Evolutionary conservation across 2,329 filamentous ascomycete genomes (phyloP).

Genomic region (Oidium heveae): DNA sequence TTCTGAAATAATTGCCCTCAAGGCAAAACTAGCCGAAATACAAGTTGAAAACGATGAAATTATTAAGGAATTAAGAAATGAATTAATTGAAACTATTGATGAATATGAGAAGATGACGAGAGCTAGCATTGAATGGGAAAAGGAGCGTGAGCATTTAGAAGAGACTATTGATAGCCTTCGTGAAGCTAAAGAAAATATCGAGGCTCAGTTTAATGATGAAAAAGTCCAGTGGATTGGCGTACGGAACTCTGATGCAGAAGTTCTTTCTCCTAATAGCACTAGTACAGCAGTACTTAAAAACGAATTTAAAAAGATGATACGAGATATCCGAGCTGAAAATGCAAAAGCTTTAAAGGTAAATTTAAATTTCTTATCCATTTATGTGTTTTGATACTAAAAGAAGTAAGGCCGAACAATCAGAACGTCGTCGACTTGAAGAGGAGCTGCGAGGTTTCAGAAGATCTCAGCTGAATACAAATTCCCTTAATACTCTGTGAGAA

Average conservation of each 20-base stretch:
- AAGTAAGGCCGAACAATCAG: constrained; percentile 41
- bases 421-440: constrained; percentile 39
- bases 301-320: constrained; percentile 65
- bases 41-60: constrained; percentile 7
- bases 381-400: constrained; percentile 5
- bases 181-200: constrained; percentile 35
- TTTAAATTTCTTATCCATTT: too few species aligned
- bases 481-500: background rate
- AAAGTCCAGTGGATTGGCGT: constrained; percentile 39
- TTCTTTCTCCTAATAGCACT: constrained; percentile 17
- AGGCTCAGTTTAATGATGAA: constrained; percentile 40
- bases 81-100: constrained; percentile 39
- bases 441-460: constrained; percentile 26
- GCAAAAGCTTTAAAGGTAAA: constrained; percentile 35
- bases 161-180: constrained; percentile 34
- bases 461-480: constrained; percentile 13
- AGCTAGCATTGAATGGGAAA: constrained; percentile 44
- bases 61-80: constrained; percentile 30
- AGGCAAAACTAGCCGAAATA: constrained; percentile 2
- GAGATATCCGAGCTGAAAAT: constrained; percentile 41
- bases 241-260: constrained; percentile 23
- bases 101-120: constrained; percentile 49
- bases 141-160: constrained; percentile 41
- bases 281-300: constrained; percentile 44
- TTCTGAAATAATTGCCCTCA: constrained; percentile 10